phyloP scores from a whole-genome alignment of 805 yeast genomes.

The Candida sphagnicola region DNA sequence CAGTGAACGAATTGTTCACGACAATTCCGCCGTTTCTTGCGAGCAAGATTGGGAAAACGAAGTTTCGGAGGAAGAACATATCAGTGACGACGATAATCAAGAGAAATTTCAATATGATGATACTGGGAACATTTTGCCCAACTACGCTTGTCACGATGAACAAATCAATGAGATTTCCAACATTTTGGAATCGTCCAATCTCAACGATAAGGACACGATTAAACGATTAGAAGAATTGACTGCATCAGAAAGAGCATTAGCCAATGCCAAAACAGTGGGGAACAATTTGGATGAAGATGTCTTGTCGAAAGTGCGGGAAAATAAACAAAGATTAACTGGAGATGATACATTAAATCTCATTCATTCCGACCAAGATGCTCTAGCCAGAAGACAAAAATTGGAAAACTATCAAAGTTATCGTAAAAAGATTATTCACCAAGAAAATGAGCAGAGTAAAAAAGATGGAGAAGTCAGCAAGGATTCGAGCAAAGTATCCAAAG shows the following conservation, averaged over 20 bases:
- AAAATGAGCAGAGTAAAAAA: conserved; percentile 28
- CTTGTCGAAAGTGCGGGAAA: conserved; percentile 27
- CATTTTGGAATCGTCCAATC: conserved; percentile 35
- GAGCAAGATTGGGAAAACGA: conserved; percentile 26
- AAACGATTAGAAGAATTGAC: conserved; percentile 52
- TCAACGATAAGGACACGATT: conserved; percentile 44
- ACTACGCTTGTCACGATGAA: conserved; percentile 46
- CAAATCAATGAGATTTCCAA: conserved; percentile 35
- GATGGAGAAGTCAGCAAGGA: conserved; percentile 8
- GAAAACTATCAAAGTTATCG: conserved; percentile 58
- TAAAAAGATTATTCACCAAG: conserved; percentile 57
- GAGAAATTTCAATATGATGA: conserved; percentile 57
- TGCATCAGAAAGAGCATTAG: conserved; percentile 56
- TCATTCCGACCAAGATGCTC: conserved; percentile 44
- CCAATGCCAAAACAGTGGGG: conserved; percentile 49
- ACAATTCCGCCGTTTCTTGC: conserved; percentile 8
- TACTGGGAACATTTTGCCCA: conserved; percentile 56
- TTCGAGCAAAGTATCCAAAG: conserved; percentile 10
- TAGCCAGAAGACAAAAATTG: conserved; percentile 45
- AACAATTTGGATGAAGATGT: conserved; percentile 28
- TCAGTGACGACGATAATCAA: conserved; percentile 55
- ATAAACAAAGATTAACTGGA: conserved; percentile 40
- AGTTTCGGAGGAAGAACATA: conserved; percentile 56
- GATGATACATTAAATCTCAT: conserved; percentile 40
- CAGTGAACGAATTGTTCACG: conserved; percentile 50